These are phyloP conservation scores for Flaveria linearis DNA, from an alignment of 129 eudicot species.

Conservation along the genomic window DNA sequence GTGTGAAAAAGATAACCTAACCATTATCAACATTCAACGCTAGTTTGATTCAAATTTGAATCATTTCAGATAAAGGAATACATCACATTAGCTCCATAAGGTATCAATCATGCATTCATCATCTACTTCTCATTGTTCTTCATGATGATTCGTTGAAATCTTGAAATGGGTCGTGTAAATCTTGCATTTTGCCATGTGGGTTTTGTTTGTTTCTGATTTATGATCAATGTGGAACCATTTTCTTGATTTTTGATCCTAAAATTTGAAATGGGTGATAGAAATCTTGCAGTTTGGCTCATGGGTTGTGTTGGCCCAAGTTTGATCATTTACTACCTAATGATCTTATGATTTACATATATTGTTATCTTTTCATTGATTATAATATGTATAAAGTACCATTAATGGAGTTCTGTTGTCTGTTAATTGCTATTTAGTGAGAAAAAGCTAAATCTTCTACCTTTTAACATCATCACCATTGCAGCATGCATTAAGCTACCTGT, in stretches of 20 bases:
- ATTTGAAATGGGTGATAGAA: constrained; percentile 3
- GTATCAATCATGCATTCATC: constrained; percentile 18
- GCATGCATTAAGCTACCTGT: constrained; percentile 24
- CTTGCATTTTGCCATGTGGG: constrained; percentile 31
- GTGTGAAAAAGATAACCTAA: background rate
- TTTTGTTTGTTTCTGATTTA: constrained; percentile 19
- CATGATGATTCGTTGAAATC: constrained; percentile 3
- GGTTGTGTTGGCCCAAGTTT: constrained; percentile 22
- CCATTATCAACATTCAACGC: constrained; percentile 4
- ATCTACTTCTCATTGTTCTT: background rate
- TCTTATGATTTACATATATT: background rate
- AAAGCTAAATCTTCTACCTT: constrained; percentile 12
- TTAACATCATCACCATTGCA: constrained; percentile 14
- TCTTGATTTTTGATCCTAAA: background rate
- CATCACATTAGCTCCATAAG: constrained; percentile 18
- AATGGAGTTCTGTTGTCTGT: background rate
- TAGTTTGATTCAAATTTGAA: constrained; percentile 5
- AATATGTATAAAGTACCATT: background rate
- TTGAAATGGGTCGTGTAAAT: constrained; percentile 5
- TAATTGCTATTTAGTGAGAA: background rate
- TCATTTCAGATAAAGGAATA: background rate
- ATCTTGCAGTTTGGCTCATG: constrained; percentile 21
- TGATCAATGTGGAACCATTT: background rate
- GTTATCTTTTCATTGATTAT: constrained; percentile 15
- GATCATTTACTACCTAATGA: background rate